These are phyloP conservation scores for Sanghuangporus weigelae DNA, from an alignment of 1,284 basidiomycete species.

Conservation along the genomic window DNA sequence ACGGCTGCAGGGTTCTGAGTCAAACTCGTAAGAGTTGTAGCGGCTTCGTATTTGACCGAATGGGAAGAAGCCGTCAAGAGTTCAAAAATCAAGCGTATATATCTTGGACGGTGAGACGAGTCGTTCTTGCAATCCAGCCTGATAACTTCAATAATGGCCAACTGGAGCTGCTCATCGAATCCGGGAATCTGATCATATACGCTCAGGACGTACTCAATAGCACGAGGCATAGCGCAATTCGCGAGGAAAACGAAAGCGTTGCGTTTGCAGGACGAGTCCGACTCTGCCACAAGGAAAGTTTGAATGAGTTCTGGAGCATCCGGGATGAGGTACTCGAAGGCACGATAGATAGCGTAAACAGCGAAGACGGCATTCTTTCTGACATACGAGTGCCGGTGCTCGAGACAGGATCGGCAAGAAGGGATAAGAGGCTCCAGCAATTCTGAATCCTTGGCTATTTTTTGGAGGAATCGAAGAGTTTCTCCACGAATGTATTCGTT, in stretches of 20 bases:
- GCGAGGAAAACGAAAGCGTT: conserved; percentile 97
- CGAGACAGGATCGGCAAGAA: conserved; percentile 89
- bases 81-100: conserved; percentile 94
- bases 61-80: conserved; percentile 89
- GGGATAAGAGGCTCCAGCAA: conserved; percentile 95
- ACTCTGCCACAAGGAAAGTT: conserved; percentile 96
- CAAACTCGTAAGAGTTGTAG: conserved; percentile 89
- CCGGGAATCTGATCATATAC: conserved; percentile 81
- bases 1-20: conserved; percentile 96
- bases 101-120: conserved; percentile 74
- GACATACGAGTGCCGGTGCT: conserved; percentile 98
- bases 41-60: conserved; percentile 98
- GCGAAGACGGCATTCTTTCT: conserved; percentile 99
- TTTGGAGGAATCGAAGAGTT: conserved; percentile 94
- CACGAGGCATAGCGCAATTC: conserved; percentile 84
- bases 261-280: conserved; percentile 94
- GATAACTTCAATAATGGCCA: conserved; percentile 95
- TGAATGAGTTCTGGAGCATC: conserved; percentile 97
- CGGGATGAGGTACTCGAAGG: conserved; percentile 92
- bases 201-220: conserved; percentile 86
- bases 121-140: conserved; percentile 87
- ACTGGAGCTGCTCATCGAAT: conserved; percentile 93
- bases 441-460: conserved; percentile 90
- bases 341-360: conserved; percentile 89
- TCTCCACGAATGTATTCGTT: conserved; percentile 99